Percentiles rank a stretch among this genome's conserved stretches.
These are phyloP conservation scores for Metschnikowia kunwiensis DNA, from an alignment of 805 yeast species.

Conservation along the genomic window DNA sequence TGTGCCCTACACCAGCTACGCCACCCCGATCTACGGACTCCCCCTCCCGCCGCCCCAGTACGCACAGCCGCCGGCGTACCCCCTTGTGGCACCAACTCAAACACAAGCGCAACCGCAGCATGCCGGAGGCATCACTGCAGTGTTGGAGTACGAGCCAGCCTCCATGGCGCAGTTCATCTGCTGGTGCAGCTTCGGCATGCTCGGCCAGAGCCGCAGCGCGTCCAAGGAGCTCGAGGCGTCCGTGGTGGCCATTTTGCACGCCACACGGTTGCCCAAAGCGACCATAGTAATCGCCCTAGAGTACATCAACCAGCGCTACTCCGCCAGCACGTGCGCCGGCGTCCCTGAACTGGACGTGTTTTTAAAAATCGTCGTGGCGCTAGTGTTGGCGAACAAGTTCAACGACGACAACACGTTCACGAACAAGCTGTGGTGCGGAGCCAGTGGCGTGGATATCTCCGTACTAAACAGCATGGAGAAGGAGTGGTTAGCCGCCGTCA, in stretches of 20 bases:
- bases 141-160: constrained; percentile 74
- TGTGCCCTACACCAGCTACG: constrained; percentile 19
- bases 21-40: constrained; percentile 13
- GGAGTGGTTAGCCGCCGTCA: constrained; percentile 59
- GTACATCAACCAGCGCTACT: constrained; percentile 63
- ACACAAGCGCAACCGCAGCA: too few species aligned
- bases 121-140: constrained; percentile 72
- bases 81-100: neutral
- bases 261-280: constrained; percentile 83
- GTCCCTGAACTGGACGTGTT: constrained; percentile 41
- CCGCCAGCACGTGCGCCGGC: constrained; percentile 22
- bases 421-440: constrained; percentile 92
- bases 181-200: constrained; percentile 67
- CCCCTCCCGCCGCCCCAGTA: constrained; percentile 13
- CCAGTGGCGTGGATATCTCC: constrained; percentile 72
- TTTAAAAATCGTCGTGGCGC: constrained; percentile 59
- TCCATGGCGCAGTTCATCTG: constrained; percentile 78
- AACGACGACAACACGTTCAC: constrained; percentile 96
- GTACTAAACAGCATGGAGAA: constrained; percentile 67
- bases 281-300: constrained; percentile 79
- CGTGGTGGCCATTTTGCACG: constrained; percentile 67
- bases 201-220: constrained; percentile 49
- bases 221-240: constrained; percentile 53
- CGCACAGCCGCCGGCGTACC: constrained; percentile 12
- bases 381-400: constrained; percentile 86